Base-by-base conservation (phyloP, 805 yeast genomes). In the Ogataea corticis region DNA sequence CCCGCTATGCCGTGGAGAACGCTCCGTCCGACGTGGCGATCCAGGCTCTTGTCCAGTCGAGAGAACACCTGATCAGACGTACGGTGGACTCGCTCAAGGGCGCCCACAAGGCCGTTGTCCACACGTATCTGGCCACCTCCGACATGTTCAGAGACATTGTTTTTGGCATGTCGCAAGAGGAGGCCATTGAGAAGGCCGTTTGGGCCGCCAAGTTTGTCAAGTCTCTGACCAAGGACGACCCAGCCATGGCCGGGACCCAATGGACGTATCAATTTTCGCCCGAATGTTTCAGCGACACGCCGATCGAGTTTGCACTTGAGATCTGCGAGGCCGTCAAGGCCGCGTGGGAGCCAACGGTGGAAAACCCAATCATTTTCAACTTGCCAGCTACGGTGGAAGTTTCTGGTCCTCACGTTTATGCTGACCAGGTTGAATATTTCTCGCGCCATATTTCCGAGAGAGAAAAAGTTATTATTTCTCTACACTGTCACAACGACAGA, bases 321-420 rank as follows among this genome's bases (percentile, higher is more conserved):
- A 80, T 85, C 50, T 85, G 92, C 67, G 88, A 84, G 63, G 91
- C 90, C 16, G 92, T 85, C 33, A 83, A 82, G 68, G 73, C 73
- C 13, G 89, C 82, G 9, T 85, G 92, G 92, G 88, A 76, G 57
- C 92, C 92, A 52, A 73, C 86, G n/a, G 81, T 54, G 7, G 87
- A 83, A 50, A 73, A 78, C 52, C 91, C 91, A 53, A 81, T 85
- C 52, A 83, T 85, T 54, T 85, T 85, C 72, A 85, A 85, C 69
- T 71, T 85, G 55, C 92, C 92, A 16, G 90, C 91, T 38, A 85
- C 92, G 19, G 90, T 85, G 23, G 92, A 85, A 69, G 84, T 84
- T 53, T 79, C 89, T 5, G 70, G 82, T 42, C 92, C 92, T 51
- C 82, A 85, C 65, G 75, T 82, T 35, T 85, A 85, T 56, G 92